Conservation (phyloP, 139 green algal species). For the Tetratostichococcus sp. region DNA sequence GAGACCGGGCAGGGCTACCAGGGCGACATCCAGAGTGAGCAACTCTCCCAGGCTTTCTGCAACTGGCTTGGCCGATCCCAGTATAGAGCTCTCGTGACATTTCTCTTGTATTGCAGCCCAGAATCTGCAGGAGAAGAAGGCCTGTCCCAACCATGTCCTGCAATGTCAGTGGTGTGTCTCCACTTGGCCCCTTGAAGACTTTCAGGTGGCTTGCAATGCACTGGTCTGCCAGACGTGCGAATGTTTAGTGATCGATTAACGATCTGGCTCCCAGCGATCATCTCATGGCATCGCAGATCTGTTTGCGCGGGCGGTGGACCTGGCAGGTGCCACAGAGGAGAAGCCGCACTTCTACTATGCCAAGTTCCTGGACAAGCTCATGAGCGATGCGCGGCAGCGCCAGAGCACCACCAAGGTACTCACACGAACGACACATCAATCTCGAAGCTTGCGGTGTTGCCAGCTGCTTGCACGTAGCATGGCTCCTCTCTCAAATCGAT, state of each 20-base stretch:
- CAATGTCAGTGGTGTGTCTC: not conserved
- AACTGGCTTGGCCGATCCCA: too few relatives aligned
- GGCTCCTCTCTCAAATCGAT: too few relatives aligned
- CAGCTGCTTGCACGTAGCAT: too few relatives aligned
- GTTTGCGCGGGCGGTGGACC: slow-evolving; percentile 59
- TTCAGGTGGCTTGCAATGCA: slow-evolving; percentile 46
- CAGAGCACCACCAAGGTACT: slow-evolving; percentile 6
- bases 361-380: slow-evolving; percentile 80
- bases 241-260: too few relatives aligned
- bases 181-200: slow-evolving; percentile 45
- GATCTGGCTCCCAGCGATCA: too few relatives aligned
- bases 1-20: slow-evolving; percentile 69
- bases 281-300: slow-evolving; percentile 17
- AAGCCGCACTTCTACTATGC: slow-evolving; percentile 81
- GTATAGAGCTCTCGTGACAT: too few relatives aligned
- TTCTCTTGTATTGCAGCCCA: too few relatives aligned
- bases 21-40: slow-evolving; percentile 50
- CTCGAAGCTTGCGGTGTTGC: too few relatives aligned
- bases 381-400: slow-evolving; percentile 46
- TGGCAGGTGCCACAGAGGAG: slow-evolving; percentile 62
- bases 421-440: too few relatives aligned
- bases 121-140: not conserved
- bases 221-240: too few relatives aligned
- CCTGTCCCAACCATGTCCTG: not conserved
- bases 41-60: not conserved